Conservation (phyloP, 257 asterid genomes). For the Hygrophila difformis region DNA sequence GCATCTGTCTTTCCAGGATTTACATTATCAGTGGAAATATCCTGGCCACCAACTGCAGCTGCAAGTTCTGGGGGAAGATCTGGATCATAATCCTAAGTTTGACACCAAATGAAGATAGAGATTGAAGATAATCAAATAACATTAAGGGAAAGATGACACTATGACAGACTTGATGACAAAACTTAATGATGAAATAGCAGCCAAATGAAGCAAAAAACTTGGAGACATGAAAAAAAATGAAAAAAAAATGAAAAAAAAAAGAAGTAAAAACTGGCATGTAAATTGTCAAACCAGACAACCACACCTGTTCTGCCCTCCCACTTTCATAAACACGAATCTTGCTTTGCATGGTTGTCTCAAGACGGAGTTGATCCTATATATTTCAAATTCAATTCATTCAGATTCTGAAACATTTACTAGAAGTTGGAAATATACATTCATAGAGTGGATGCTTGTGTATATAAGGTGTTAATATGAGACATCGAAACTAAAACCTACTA, state of each 20-base stretch:
- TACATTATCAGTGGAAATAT: conserved; percentile 43
- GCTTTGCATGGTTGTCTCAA: conserved; percentile 91
- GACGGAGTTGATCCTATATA: conserved; percentile 85
- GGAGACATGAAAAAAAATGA: background rate
- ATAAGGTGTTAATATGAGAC: conserved; percentile 10
- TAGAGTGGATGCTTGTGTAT: conserved; percentile 1
- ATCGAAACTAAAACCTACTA: conserved; percentile 59
- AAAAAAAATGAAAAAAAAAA: too few species aligned
- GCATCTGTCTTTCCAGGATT: conserved; percentile 47
- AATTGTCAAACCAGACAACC: conserved; percentile 7
- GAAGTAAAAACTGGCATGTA: conserved; percentile 5
- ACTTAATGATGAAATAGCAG: background rate
- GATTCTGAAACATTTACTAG: too few species aligned
- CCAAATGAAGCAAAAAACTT: conserved; percentile 8
- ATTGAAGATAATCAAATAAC: background rate
- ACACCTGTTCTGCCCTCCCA: conserved; percentile 92
- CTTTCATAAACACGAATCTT: conserved; percentile 93
- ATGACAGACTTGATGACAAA: background rate
- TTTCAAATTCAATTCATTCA: conserved; percentile 20
- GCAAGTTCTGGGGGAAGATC: conserved; percentile 99
- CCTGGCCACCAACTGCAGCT: conserved; percentile 78
- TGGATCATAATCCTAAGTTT: conserved; percentile 79
- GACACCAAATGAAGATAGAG: conserved; percentile 15
- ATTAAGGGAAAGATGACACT: background rate
- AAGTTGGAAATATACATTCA: conserved; percentile 12